Conservation (phyloP, 1,284 basidiomycete species). For the Sanghuangporus baumii region DNA sequence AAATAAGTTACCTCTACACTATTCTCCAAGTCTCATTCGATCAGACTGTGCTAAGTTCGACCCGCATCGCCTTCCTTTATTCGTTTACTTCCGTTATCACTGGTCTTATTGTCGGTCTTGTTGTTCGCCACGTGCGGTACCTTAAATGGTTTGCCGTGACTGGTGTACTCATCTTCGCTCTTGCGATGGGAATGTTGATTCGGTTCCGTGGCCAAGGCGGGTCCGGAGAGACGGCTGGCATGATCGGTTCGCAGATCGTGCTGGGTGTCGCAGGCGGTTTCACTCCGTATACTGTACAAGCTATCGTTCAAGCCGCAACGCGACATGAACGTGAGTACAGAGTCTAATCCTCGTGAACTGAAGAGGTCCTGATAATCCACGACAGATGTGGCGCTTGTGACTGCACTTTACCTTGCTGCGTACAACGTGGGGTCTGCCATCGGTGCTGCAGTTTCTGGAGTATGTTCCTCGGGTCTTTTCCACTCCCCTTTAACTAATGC, state of each 20-base stretch:
- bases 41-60: conserved; percentile 29
- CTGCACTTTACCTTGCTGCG: conserved; percentile 30
- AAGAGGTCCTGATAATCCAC: background rate
- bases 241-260: conserved; percentile 32
- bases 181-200: conserved; percentile 36
- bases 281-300: conserved; percentile 35
- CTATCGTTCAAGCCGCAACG: conserved; percentile 31
- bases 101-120: conserved; percentile 30
- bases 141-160: conserved; percentile 33
- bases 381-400: conserved; percentile 30
- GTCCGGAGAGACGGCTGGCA: conserved; percentile 25
- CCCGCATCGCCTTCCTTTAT: conserved; percentile 33
- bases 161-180: conserved; percentile 28
- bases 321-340: conserved; percentile 28
- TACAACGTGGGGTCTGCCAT: conserved; percentile 34
- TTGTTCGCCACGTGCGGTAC: conserved; percentile 29
- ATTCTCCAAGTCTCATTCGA: conserved; percentile 32
- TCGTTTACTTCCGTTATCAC: conserved; percentile 32
- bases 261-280: conserved; percentile 34
- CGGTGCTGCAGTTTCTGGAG: conserved; percentile 32
- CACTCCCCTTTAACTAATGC: background rate
- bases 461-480: background rate
- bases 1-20: conserved; percentile 29
- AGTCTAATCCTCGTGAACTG: background rate
- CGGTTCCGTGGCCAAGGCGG: conserved; percentile 31